A percentile compares a stretch with the other conserved stretches of the same genome.
Evolutionary conservation across 768 basidiomycete species (phyloP).

Genomic region (Lactifluus subvellereus): DNA sequence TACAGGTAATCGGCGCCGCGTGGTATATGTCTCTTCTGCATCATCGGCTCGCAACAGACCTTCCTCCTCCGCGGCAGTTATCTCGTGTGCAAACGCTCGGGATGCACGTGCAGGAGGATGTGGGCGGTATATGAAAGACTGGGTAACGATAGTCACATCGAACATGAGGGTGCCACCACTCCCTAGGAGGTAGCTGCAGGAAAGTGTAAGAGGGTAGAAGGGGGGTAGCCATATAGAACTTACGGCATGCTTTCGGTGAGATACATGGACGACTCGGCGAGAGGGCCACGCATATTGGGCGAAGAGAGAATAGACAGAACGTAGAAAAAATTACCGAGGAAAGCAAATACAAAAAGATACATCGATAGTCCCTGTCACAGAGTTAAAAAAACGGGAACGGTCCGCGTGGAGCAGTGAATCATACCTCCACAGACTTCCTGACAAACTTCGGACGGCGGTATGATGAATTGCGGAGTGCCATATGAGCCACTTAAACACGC

Average conservation of each 20-base stretch:
- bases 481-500: constrained; percentile 33
- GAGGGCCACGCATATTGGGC: constrained; percentile 52
- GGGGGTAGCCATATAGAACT: constrained; percentile 30
- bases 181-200: constrained; percentile 78
- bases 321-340: constrained; percentile 90
- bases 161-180: constrained; percentile 91
- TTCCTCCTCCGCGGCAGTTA: constrained; percentile 30
- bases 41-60: constrained; percentile 16
- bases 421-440: constrained; percentile 84
- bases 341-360: constrained; percentile 89
- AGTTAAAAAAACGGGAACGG: constrained; percentile 5
- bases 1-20: constrained; percentile 21
- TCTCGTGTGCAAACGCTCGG: constrained; percentile 23
- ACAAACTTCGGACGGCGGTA: constrained; percentile 48
- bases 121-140: constrained; percentile 72
- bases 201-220: background rate
- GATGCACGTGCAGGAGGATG: constrained; percentile 31
- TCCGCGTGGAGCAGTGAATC: background rate
- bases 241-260: constrained; percentile 82
- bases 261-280: constrained; percentile 56
- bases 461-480: constrained; percentile 2
- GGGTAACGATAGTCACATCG: constrained; percentile 85
- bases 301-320: constrained; percentile 85
- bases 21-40: constrained; percentile 20
- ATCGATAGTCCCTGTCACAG: constrained; percentile 76